Conservation (phyloP, 2,329 filamentous ascomycete species). For the Huntiella savannae region DNA sequence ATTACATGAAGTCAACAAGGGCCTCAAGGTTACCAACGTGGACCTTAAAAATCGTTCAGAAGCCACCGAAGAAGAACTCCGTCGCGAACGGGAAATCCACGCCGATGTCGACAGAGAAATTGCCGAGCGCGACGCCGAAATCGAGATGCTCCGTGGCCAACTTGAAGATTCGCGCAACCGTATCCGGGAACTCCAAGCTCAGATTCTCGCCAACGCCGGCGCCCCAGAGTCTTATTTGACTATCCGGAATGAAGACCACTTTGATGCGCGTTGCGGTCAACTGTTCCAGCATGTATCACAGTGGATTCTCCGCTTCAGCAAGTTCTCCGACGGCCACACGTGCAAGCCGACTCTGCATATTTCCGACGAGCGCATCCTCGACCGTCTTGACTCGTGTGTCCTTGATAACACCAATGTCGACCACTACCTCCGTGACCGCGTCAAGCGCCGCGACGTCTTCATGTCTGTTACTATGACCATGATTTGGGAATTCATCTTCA, state of each 20-base stretch:
- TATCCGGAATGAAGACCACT: slow-evolving; percentile 80
- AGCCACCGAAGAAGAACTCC: slow-evolving; percentile 47
- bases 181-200: slow-evolving; percentile 30
- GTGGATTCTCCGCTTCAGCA: slow-evolving; percentile 95
- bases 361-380: slow-evolving; percentile 79
- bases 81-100: slow-evolving; percentile 45
- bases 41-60: slow-evolving; percentile 54
- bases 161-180: slow-evolving; percentile 51
- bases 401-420: slow-evolving; percentile 91
- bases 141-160: slow-evolving; percentile 57
- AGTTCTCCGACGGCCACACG: slow-evolving; percentile 81
- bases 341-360: slow-evolving; percentile 72
- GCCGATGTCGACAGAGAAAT: slow-evolving; percentile 38
- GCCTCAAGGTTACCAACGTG: slow-evolving; percentile 57
- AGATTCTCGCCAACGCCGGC: slow-evolving; percentile 29
- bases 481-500: slow-evolving; percentile 98
- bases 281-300: slow-evolving; percentile 91
- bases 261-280: slow-evolving; percentile 82
- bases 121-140: slow-evolving; percentile 69
- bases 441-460: slow-evolving; percentile 80
- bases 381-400: slow-evolving; percentile 83
- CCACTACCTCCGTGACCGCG: slow-evolving; percentile 67
- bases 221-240: slow-evolving; percentile 50
- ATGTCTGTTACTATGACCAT: slow-evolving; percentile 99
- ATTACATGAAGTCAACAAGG: slow-evolving; percentile 65